Conservation (phyloP, 192 early-diverging fungal genomes). For the Mortierella antarctica region DNA sequence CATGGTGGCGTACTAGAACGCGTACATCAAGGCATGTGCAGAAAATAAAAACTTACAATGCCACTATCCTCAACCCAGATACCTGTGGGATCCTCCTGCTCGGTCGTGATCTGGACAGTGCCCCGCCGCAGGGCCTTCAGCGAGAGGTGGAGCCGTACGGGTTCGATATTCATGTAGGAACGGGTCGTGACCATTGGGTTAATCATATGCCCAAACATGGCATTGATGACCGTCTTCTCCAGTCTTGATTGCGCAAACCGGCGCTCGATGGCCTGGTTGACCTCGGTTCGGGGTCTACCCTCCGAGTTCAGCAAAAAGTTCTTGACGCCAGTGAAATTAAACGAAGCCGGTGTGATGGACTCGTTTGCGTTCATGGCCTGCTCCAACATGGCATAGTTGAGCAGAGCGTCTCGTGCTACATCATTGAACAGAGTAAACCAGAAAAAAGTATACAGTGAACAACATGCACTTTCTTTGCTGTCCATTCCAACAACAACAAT, state of each 20-base stretch:
- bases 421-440: neutral
- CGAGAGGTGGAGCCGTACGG: constrained; percentile 74
- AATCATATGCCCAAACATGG: constrained; percentile 78
- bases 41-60: constrained; percentile 55
- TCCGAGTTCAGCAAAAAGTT: constrained; percentile 46
- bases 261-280: constrained; percentile 63
- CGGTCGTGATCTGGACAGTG: constrained; percentile 65
- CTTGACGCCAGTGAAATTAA: constrained; percentile 39
- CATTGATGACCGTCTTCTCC: constrained; percentile 74
- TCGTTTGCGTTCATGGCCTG: constrained; percentile 33
- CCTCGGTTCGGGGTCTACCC: constrained; percentile 42
- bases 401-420: constrained; percentile 28
- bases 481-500: neutral
- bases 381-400: constrained; percentile 47
- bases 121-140: constrained; percentile 73
- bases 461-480: neutral
- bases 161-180: constrained; percentile 81
- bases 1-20: too few relatives aligned
- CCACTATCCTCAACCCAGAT: constrained; percentile 77
- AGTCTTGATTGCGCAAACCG: constrained; percentile 73
- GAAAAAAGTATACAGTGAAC: neutral
- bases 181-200: constrained; percentile 86
- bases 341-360: constrained; percentile 16
- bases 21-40: neutral
- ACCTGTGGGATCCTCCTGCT: constrained; percentile 62